phyloP scores from a whole-genome alignment of 495 filamentous ascomycete species.

The Trichocladium antarcticum region DNA sequence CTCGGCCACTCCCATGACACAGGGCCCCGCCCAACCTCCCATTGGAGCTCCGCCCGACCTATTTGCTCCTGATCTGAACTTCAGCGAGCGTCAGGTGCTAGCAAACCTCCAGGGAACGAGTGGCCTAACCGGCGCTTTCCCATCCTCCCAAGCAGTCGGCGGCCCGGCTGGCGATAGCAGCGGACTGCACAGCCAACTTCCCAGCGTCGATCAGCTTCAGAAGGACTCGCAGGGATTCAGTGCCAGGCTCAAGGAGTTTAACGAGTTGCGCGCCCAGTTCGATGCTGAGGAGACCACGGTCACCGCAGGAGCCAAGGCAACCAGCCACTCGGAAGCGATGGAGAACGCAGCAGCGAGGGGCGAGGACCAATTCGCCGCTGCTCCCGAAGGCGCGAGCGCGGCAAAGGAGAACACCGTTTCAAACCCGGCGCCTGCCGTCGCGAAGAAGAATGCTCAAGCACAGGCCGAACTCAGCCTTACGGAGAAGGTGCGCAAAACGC shows the following conservation, averaged over 20 bases:
- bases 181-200: slow-evolving; percentile 31
- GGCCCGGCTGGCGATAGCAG: slow-evolving; percentile 20
- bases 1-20: slow-evolving; percentile 25
- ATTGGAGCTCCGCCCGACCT: slow-evolving; percentile 28
- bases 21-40: slow-evolving; percentile 12
- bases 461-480: slow-evolving; percentile 52
- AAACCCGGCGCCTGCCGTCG: neutral
- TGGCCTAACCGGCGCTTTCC: slow-evolving; percentile 26
- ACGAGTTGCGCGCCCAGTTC: slow-evolving; percentile 46
- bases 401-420: too few relatives aligned
- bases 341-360: slow-evolving; percentile 8
- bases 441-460: slow-evolving; percentile 7
- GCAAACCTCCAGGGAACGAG: slow-evolving; percentile 29
- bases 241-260: slow-evolving; percentile 44
- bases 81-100: slow-evolving; percentile 32
- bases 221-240: slow-evolving; percentile 43
- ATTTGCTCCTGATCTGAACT: slow-evolving; percentile 39
- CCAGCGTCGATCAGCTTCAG: slow-evolving; percentile 33
- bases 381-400: neutral
- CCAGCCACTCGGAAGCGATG: slow-evolving; percentile 6
- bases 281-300: slow-evolving; percentile 37
- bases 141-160: slow-evolving; percentile 23
- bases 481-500: slow-evolving; percentile 80
- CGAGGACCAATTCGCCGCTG: neutral
- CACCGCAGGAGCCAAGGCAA: slow-evolving; percentile 1